phyloP scores from a whole-genome alignment of 257 asterid species.

The Thymus mandschuricus region DNA sequence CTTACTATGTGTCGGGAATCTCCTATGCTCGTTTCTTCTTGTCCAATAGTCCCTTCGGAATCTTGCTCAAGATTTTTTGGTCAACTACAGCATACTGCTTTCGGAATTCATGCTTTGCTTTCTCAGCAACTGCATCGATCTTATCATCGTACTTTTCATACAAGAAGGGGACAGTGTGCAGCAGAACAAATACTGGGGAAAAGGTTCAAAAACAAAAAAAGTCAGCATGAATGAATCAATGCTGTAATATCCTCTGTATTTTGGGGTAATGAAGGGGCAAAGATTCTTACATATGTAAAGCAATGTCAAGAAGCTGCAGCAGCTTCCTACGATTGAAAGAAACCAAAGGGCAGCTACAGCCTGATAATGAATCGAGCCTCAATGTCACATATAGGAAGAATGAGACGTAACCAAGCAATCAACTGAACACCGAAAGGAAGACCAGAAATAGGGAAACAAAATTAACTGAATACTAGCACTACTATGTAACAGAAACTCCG shows the following conservation, averaged over 20 bases:
- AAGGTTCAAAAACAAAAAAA: neutral
- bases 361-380: slow-evolving; percentile 38
- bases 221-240: neutral
- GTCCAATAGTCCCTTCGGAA: slow-evolving; percentile 65
- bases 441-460: neutral
- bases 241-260: neutral
- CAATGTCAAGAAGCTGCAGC: slow-evolving; percentile 84
- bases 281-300: slow-evolving; percentile 61
- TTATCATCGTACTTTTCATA: slow-evolving; percentile 85
- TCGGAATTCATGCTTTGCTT: slow-evolving; percentile 64
- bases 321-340: slow-evolving; percentile 80
- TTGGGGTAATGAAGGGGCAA: neutral
- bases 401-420: neutral
- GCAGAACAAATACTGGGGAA: slow-evolving; percentile 62
- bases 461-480: neutral
- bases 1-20: neutral
- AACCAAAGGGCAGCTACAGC: slow-evolving; percentile 75
- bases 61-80: slow-evolving; percentile 69
- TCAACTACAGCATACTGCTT: slow-evolving; percentile 78
- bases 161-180: slow-evolving; percentile 79
- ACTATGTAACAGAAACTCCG: neutral
- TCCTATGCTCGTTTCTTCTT: slow-evolving; percentile 64
- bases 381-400: neutral
- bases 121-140: slow-evolving; percentile 74
- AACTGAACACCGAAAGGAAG: neutral